Percentiles rank a stretch among this genome's conserved stretches.
Evolutionary conservation across 2,329 filamentous ascomycete genomes (phyloP).

Genomic region (Tolypocladium tundrense): DNA sequence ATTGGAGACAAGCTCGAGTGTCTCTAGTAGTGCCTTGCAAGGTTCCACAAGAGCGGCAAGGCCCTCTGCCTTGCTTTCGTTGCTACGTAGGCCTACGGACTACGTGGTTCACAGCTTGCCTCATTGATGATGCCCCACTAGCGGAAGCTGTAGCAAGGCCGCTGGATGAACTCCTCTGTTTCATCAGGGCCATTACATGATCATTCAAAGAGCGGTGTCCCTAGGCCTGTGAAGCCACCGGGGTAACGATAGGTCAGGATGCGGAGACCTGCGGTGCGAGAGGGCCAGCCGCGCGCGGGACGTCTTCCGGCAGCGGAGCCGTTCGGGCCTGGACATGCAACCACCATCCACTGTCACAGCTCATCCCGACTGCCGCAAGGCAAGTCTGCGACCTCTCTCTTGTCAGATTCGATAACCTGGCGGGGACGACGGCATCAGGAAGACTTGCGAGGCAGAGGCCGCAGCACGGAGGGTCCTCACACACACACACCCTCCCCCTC

Average conservation of each 20-base stretch:
- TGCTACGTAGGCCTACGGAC: neutral
- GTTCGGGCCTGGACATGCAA: neutral
- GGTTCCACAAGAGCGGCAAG: neutral
- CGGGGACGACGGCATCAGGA: neutral
- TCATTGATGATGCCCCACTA: neutral
- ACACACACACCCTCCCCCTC: neutral
- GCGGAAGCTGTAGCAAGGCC: neutral
- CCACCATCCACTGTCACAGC: neutral
- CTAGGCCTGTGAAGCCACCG: neutral
- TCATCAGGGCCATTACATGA: neutral
- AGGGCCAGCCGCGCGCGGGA: neutral
- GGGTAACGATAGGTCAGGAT: neutral
- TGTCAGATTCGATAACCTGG: neutral
- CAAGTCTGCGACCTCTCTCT: neutral
- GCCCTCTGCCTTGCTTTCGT: neutral
- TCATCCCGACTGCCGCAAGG: neutral
- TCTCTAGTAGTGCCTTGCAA: neutral
- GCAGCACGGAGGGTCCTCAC: neutral
- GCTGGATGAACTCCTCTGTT: neutral
- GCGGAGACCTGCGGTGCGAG: neutral
- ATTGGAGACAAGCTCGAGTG: neutral
- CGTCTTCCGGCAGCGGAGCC: constrained; percentile 1
- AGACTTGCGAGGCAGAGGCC: neutral
- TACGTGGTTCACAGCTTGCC: neutral
- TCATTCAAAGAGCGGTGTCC: neutral